Evolutionary conservation across 23 red algal genomes (phyloP).

Genomic region (Gracilaria domingensis): DNA sequence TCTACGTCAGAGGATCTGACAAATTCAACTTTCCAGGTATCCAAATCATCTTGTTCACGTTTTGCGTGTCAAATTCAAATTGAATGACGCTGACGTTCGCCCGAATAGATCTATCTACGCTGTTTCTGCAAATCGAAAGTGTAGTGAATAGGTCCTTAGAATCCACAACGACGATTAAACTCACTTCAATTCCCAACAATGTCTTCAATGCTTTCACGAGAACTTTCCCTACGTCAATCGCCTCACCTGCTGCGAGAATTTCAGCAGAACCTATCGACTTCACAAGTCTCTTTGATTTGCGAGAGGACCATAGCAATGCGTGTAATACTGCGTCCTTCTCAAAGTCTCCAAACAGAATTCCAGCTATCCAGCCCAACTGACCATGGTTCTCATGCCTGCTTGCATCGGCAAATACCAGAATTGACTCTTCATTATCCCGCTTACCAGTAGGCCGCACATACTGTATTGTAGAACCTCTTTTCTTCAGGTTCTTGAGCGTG

Average conservation of each 20-base stretch:
- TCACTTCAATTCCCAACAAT: no score
- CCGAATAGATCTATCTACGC: not conserved
- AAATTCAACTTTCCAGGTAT: no score
- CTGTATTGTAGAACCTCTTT: constrained; percentile 19
- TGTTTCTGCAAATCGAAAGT: not conserved
- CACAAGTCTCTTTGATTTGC: constrained; percentile 20
- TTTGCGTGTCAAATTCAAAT: constrained; percentile 8
- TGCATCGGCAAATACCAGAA: constrained; percentile 43
- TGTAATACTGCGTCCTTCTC: constrained; percentile 19
- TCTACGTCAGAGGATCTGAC: not conserved
- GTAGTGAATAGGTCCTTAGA: no score
- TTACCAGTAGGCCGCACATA: not conserved
- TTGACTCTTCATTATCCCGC: not conserved
- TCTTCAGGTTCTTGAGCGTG: no score
- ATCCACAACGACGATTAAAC: no score
- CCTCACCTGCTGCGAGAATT: no score
- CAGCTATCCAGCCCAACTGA: no score
- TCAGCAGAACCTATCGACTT: no score
- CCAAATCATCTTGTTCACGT: not conserved
- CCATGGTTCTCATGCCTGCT: not conserved
- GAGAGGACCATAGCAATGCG: constrained; percentile 31
- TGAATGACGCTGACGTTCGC: constrained; percentile 4
- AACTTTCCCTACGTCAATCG: no score
- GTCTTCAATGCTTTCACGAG: no score
- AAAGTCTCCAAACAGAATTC: no score